Conservation (phyloP, 2,329 filamentous ascomycete genomes). For the Alternaria arborescens region DNA sequence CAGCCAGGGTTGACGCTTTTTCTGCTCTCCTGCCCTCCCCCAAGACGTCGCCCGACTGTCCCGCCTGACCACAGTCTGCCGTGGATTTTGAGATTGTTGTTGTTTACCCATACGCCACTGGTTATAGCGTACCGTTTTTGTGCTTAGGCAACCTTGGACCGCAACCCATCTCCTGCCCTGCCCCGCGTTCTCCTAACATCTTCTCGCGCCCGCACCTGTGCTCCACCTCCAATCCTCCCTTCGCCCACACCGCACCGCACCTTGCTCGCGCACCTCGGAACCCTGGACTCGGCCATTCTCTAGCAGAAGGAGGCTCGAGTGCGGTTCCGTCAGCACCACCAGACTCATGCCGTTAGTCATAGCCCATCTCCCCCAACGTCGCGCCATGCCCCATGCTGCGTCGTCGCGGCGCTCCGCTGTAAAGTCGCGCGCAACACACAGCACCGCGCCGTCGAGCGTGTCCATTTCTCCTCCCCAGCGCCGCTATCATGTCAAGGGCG, state of each 20-base stretch:
- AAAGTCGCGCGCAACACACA: conserved; percentile 34
- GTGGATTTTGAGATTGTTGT: conserved; percentile 3
- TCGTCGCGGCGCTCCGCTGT: conserved; percentile 36
- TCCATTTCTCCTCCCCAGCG: conserved; percentile 38
- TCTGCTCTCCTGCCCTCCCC: conserved; percentile 4
- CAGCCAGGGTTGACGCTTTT: neutral
- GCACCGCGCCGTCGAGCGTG: conserved; percentile 40
- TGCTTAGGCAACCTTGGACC: neutral
- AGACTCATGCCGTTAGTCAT: conserved; percentile 56
- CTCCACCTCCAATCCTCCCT: neutral
- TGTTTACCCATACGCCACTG: conserved; percentile 16
- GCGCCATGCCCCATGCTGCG: conserved; percentile 30
- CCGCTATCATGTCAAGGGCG: conserved; percentile 34
- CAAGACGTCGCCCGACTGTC: conserved; percentile 4
- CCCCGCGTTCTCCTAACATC: neutral
- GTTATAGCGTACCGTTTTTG: conserved; percentile 3
- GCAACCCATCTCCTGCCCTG: neutral
- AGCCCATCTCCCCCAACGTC: conserved; percentile 47
- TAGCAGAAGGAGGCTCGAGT: conserved; percentile 50
- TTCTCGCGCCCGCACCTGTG: conserved; percentile 1
- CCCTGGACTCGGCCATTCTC: conserved; percentile 51
- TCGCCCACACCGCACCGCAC: conserved; percentile 31
- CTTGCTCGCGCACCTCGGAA: conserved; percentile 29
- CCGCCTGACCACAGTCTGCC: conserved; percentile 1
- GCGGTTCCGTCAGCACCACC: conserved; percentile 41